Base-by-base conservation (phyloP, 768 basidiomycete species). In the Imleria badia region DNA sequence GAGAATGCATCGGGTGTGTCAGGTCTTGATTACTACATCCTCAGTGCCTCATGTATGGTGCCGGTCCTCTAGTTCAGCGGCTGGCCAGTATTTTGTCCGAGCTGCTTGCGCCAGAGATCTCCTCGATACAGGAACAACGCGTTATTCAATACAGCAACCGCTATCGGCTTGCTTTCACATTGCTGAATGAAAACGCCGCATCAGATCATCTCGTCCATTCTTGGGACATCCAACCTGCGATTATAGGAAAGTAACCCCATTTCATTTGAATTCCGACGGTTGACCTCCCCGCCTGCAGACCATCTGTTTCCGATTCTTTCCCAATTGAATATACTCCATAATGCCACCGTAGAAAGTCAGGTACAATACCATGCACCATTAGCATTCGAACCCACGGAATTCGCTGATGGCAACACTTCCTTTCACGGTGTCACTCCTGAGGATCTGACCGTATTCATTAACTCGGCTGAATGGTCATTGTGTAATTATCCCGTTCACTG, bases 391-490 rank as follows among this genome's bases (percentile, higher is more conserved):
- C 89, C 93, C 10, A 66, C 61, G 8, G 55, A 66, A 6, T 42
- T 80, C 4, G 51, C 59, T 46, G 54, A 63, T 35, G 63, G 67
- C 15, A 72, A 76, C 9, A 64, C 74, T 26, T 72, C 66, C 8
- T 64, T 69, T 10, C 84, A 84, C 68, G 81, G 83, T 0, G 70
- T 98, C 36, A 83, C 82, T 2, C 82, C 84, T 47, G 94, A 94
- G 60, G 86, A 96, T 63, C 78, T 97, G 54, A 94, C 89, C 14
- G 86, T 95, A 0, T 99, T 99, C 65, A 79, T 99, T 39, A 99
- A 99, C 65, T 93, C 93, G 7, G 97, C 94, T 5, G 87, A 94
- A 66, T 99, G 97, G 97, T 89, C 88, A 13, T 66, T 99, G 45
- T 94, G 95, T 94, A 61, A 67, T 29, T 60, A 50, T 52, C 36